Conservation (phyloP, 2,329 filamentous ascomycete species). For the Fusarium torreyae region DNA sequence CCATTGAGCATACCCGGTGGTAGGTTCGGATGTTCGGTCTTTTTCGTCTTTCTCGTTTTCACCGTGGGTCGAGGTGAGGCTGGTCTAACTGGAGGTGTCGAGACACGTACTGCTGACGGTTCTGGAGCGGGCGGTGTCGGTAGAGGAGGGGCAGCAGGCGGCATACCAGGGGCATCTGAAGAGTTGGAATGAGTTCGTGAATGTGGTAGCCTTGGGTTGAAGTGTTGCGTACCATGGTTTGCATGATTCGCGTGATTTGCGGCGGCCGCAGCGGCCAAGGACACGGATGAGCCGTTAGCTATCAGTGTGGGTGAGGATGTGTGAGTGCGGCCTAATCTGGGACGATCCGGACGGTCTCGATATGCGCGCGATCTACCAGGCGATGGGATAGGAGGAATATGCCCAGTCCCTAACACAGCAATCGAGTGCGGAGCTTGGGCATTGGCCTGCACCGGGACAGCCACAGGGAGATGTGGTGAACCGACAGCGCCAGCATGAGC, state of each 20-base stretch:
- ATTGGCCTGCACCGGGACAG: slow-evolving; percentile 57
- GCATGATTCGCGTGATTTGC: slow-evolving; percentile 51
- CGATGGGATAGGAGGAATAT: slow-evolving; percentile 85
- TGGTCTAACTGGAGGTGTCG: slow-evolving; percentile 66
- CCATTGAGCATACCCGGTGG: slow-evolving; percentile 80
- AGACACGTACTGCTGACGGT: slow-evolving; percentile 59
- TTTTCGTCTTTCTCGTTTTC: slow-evolving; percentile 69
- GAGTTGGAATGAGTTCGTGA: slow-evolving; percentile 73
- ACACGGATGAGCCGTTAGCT: slow-evolving; percentile 60
- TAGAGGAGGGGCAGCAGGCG: slow-evolving; percentile 66
- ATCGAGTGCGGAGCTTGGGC: slow-evolving; percentile 73
- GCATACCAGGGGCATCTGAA: slow-evolving; percentile 65
- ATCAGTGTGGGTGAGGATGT: slow-evolving; percentile 86
- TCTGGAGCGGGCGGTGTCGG: slow-evolving; percentile 70
- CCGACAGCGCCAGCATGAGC: slow-evolving; percentile 58
- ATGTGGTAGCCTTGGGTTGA: slow-evolving; percentile 60
- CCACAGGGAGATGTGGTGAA: slow-evolving; percentile 59
- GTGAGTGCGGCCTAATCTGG: slow-evolving; percentile 77
- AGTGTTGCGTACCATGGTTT: slow-evolving; percentile 55
- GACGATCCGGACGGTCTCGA: slow-evolving; percentile 70
- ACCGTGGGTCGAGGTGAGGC: slow-evolving; percentile 64
- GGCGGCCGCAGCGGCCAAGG: slow-evolving; percentile 51
- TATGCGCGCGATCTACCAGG: slow-evolving; percentile 76
- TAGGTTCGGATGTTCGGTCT: slow-evolving; percentile 63
- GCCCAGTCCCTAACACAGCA: slow-evolving; percentile 83